Percentiles rank a stretch among this genome's conserved stretches.
Conservation (phyloP, 805 yeast species). For the Yamadazyma kitorensis region DNA sequence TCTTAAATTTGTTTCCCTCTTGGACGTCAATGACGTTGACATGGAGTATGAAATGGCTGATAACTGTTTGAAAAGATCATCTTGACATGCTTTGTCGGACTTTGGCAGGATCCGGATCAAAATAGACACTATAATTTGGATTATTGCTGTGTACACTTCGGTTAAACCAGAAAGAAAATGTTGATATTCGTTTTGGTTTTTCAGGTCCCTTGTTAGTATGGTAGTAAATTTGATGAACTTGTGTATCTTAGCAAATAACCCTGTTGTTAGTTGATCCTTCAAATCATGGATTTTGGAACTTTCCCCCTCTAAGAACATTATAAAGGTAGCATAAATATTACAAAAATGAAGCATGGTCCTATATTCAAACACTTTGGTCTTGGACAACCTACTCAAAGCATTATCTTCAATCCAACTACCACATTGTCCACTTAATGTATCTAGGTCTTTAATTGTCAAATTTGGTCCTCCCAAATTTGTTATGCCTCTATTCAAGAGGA, state of each 20-base stretch:
- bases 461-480: conserved; percentile 17
- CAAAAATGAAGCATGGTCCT: conserved; percentile 25
- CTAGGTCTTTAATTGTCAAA: conserved; percentile 20
- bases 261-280: conserved; percentile 9
- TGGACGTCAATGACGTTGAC: conserved; percentile 5
- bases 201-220: neutral
- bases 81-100: conserved; percentile 6
- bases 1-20: conserved; percentile 2
- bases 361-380: conserved; percentile 17
- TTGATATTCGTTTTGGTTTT: conserved; percentile 5
- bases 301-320: conserved; percentile 36
- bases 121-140: conserved; percentile 13
- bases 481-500: conserved; percentile 21
- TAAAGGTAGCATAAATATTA: conserved; percentile 24
- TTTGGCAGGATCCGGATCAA: conserved; percentile 11
- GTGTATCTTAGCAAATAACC: conserved; percentile 9
- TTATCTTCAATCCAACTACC: conserved; percentile 23
- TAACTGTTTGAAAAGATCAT: conserved; percentile 12
- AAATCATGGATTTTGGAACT: conserved; percentile 16
- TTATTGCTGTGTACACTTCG: conserved; percentile 6
- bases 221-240: conserved; percentile 9
- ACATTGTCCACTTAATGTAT: conserved; percentile 21
- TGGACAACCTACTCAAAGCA: conserved; percentile 14
- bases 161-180: conserved; percentile 9
- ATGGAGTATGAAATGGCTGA: conserved; percentile 11